A percentile compares a stretch with the other conserved stretches of the same genome.
Evolutionary conservation across 768 basidiomycete species (phyloP).

Genomic region (Gymnopilus dilepis): DNA sequence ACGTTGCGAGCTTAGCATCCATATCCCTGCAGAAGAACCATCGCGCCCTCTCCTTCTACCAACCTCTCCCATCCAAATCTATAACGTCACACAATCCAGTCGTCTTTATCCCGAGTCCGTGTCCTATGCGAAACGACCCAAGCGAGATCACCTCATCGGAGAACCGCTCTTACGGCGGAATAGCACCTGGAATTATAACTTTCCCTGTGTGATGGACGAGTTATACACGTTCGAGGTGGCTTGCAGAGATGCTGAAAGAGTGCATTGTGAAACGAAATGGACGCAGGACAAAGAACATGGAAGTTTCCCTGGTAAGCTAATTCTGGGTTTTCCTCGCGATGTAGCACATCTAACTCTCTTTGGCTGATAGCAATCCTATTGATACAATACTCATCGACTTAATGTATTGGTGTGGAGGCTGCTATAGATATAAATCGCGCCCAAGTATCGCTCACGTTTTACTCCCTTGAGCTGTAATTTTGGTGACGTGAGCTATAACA

Average conservation of each 20-base stretch:
- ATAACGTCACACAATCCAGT: neutral
- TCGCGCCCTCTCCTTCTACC: neutral
- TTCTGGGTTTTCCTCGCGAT: too few relatives aligned
- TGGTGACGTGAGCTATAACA: too few relatives aligned
- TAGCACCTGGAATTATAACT: conserved; percentile 5
- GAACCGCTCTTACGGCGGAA: conserved; percentile 1
- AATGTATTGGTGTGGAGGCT: too few relatives aligned
- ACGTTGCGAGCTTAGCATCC: conserved; percentile 2
- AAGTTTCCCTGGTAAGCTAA: conserved; percentile 7
- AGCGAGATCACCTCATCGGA: neutral
- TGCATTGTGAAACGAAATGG: neutral
- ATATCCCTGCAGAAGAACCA: neutral
- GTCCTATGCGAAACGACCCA: conserved; percentile 4
- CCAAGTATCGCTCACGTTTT: too few relatives aligned
- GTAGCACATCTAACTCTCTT: neutral
- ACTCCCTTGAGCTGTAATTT: too few relatives aligned
- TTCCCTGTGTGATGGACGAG: conserved; percentile 7
- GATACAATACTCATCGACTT: conserved; percentile 7
- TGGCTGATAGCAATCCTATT: neutral
- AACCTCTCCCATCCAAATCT: neutral
- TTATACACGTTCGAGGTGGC: conserved; percentile 13
- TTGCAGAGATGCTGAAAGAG: neutral
- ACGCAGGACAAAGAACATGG: conserved; percentile 12
- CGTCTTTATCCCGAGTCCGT: conserved; percentile 1
- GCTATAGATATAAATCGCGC: too few relatives aligned